These are phyloP conservation scores for Lathyrus tuberosus DNA, from an alignment of 306 rosid species.

Conservation along the genomic window DNA sequence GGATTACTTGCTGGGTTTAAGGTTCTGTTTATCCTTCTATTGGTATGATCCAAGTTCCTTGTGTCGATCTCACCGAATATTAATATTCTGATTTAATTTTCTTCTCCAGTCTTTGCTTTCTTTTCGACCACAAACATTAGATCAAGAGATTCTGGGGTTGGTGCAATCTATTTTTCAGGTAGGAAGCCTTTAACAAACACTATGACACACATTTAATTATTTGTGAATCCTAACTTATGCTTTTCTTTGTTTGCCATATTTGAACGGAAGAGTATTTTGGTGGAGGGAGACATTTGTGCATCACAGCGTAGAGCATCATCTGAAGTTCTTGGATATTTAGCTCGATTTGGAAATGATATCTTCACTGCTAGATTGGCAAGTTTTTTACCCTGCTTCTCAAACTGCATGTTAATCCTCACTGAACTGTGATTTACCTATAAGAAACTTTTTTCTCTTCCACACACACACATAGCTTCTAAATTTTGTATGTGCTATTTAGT, in stretches of 20 bases:
- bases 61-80: constrained; percentile 35
- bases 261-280: constrained; percentile 77
- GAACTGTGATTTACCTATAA: constrained; percentile 31
- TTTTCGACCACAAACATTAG: constrained; percentile 68
- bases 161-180: constrained; percentile 93
- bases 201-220: constrained; percentile 1
- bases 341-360: constrained; percentile 92
- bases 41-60: constrained; percentile 20
- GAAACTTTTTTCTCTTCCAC: constrained; percentile 5
- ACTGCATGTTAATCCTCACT: constrained; percentile 19
- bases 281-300: constrained; percentile 88
- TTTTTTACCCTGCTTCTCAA: constrained; percentile 35
- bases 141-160: constrained; percentile 72
- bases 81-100: constrained; percentile 40
- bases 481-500: constrained; percentile 8
- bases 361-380: constrained; percentile 94
- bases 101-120: constrained; percentile 69
- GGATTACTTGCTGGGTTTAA: constrained; percentile 92
- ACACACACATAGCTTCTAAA: background rate
- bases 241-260: constrained; percentile 34
- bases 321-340: constrained; percentile 89
- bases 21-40: constrained; percentile 55
- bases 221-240: constrained; percentile 14
- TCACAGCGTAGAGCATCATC: constrained; percentile 89
- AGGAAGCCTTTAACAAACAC: constrained; percentile 24